These are phyloP conservation scores for Agapanthus africanus DNA, from an alignment of 106 monocot species.

Conservation along the genomic window DNA sequence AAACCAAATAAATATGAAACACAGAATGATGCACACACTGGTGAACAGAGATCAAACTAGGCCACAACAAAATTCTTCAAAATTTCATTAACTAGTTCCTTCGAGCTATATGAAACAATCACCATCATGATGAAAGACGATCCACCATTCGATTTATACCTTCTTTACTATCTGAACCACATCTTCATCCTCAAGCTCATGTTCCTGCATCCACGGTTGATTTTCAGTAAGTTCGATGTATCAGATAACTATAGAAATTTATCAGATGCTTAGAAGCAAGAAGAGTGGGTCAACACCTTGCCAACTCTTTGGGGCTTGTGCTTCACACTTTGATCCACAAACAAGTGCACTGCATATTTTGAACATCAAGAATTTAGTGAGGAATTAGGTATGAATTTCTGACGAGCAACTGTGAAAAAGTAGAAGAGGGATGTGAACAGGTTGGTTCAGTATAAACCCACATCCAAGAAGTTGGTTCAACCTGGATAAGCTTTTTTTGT, in stretches of 20 bases:
- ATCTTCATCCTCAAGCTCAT: constrained; percentile 96
- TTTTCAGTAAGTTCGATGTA: neutral
- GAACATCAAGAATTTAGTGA: neutral
- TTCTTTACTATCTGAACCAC: constrained; percentile 99
- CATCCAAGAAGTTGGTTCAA: too few relatives aligned
- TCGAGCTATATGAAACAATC: too few relatives aligned
- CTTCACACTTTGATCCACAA: constrained; percentile 94
- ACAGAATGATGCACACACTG: too few relatives aligned
- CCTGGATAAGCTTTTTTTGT: too few relatives aligned
- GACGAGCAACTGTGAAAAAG: neutral
- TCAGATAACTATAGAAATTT: neutral
- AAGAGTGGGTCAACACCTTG: constrained; percentile 27
- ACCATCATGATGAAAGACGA: too few relatives aligned
- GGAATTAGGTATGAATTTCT: neutral
- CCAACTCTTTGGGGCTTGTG: constrained; percentile 98
- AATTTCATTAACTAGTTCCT: too few relatives aligned
- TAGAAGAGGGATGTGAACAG: neutral
- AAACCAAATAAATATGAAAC: too few relatives aligned
- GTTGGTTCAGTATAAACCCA: neutral
- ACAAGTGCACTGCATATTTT: constrained; percentile 64
- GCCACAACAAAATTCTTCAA: too few relatives aligned
- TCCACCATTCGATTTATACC: constrained; percentile 24
- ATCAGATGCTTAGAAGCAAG: neutral
- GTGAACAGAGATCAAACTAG: too few relatives aligned
- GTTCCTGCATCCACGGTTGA: constrained; percentile 42